phyloP scores from a whole-genome alignment of 176 grass and related monocot species.

The Tillandsia fasciculata region DNA sequence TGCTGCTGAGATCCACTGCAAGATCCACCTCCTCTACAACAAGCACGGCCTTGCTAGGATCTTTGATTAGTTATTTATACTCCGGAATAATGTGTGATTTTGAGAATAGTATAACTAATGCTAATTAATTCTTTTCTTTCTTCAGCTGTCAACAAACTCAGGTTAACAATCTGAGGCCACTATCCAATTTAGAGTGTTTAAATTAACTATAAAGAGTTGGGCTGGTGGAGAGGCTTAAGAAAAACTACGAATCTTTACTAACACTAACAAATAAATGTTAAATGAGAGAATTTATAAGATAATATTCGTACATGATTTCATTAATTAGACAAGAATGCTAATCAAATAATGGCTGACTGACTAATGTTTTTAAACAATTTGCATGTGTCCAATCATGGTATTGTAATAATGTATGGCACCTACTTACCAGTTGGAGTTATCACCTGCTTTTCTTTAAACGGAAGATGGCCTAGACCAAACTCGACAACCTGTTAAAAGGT shows the following conservation, averaged over 20 bases:
- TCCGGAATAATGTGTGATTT: too few relatives aligned
- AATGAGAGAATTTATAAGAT: constrained; percentile 10
- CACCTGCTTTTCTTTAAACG: constrained; percentile 86
- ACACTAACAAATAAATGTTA: constrained; percentile 11
- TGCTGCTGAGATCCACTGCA: too few relatives aligned
- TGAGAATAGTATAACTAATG: too few relatives aligned
- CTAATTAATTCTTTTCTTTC: too few relatives aligned
- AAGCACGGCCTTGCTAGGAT: too few relatives aligned
- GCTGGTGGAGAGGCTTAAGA: not conserved
- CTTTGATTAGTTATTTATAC: too few relatives aligned
- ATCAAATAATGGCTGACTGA: not conserved
- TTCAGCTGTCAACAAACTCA: too few relatives aligned
- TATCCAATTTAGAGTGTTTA: too few relatives aligned
- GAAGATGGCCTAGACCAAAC: constrained; percentile 85
- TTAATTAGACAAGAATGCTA: not conserved
- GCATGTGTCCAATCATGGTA: not conserved
- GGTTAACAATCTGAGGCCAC: too few relatives aligned
- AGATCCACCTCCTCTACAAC: too few relatives aligned
- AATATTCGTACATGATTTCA: not conserved
- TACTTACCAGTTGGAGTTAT: constrained; percentile 87
- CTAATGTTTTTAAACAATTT: not conserved
- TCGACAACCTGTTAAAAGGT: constrained; percentile 71
- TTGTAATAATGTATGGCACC: not conserved
- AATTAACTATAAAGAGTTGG: too few relatives aligned
- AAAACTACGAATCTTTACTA: not conserved